phyloP scores from a whole-genome alignment of 2,329 filamentous ascomycete genomes.

The Cladophialophora immunda region DNA sequence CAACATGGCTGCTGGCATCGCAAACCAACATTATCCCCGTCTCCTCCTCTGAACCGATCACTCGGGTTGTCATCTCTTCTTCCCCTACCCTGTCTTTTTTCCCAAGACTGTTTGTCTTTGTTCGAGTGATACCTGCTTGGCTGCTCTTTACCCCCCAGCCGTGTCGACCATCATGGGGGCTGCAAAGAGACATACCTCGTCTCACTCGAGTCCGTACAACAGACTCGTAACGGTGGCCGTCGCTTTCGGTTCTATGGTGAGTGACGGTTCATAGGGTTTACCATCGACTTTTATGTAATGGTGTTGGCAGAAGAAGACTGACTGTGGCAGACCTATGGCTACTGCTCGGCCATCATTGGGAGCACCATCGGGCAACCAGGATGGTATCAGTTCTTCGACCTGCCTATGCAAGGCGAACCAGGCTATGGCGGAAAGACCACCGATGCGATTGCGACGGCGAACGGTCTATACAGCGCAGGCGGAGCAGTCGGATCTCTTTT shows the following conservation, averaged over 20 bases:
- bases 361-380: slow-evolving; percentile 57
- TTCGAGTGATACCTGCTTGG: neutral
- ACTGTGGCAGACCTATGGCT: slow-evolving; percentile 42
- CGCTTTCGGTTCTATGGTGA: slow-evolving; percentile 51
- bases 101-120: neutral
- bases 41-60: neutral
- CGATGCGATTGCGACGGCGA: slow-evolving; percentile 55
- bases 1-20: neutral
- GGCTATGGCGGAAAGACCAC: slow-evolving; percentile 53
- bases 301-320: neutral
- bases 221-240: slow-evolving; percentile 51
- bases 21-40: slow-evolving; percentile 5
- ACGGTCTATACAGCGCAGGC: slow-evolving; percentile 56
- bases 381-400: slow-evolving; percentile 54
- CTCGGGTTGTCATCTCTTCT: neutral
- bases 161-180: slow-evolving; percentile 24
- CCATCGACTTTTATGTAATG: neutral
- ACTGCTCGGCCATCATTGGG: slow-evolving; percentile 50
- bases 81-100: neutral
- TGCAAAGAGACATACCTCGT: slow-evolving; percentile 13
- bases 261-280: slow-evolving; percentile 21
- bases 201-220: slow-evolving; percentile 51
- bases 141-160: neutral
- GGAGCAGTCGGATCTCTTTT: slow-evolving; percentile 46
- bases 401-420: slow-evolving; percentile 50